Base-by-base conservation (phyloP, 2,329 filamentous ascomycete genomes). In the Nemania sp. region DNA sequence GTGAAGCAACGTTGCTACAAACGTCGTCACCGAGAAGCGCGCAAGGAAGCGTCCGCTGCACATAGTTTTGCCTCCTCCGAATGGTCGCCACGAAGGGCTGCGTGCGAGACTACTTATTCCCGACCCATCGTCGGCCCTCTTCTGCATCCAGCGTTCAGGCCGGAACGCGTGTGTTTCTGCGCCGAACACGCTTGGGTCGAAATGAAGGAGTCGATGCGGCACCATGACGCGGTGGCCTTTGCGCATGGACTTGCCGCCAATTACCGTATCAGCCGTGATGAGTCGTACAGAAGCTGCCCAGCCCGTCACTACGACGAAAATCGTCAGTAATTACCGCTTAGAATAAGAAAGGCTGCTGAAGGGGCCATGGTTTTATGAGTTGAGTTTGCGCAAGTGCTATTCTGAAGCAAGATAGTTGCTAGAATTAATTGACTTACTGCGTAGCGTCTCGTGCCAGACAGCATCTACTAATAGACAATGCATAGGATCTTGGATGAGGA, bases 371-470 rank as follows among this genome's bases (percentile, higher is more conserved):
- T n/a, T n/a, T n/a, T n/a, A n/a, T n/a, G n/a, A n/a, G n/a, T n/a
- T n/a, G n/a, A n/a, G n/a, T n/a, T n/a, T n/a, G n/a, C n/a, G n/a
- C n/a, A n/a, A n/a, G n/a, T n/a, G n/a, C n/a, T n/a, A n/a, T 28
- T 28, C 12, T 28, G n/a, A 34, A 34, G 31, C 7, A 9, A n/a
- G 12, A 5, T 6, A 5, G 15, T 14, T 34, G 31, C 7, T 5
- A 34, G 12, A 14, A 11, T n/a, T n/a, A 34, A 11, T 34, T 34
- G 11, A 34, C 31, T 6, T 34, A 34, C 31, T 8, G 8, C 65
- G 64, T 1, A 68, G 40, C 3, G 62, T 64, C 53, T 70, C 67
- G 37, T 62, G 49, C 65, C 66, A 69, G 19, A 65, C 53, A 15
- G 54, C 51, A 20, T 68, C 56, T 5, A 48, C 22, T 2, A 2